Base-by-base conservation (phyloP, 768 basidiomycete species). In the Russula emetica region DNA sequence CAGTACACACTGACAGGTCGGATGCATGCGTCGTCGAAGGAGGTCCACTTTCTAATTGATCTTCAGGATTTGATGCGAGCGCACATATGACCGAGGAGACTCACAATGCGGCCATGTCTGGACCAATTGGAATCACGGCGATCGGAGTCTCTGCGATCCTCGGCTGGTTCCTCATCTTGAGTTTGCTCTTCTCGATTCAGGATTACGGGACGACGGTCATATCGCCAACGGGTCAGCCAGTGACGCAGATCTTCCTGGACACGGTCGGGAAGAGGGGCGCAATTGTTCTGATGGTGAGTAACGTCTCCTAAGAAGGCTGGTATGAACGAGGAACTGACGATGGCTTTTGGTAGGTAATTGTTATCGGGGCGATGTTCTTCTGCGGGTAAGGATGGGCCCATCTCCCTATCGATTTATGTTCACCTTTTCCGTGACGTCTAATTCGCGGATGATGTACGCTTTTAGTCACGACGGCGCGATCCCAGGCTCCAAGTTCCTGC, bases 361-460 rank as follows among this genome's bases (percentile, higher is more conserved):
- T 86, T 28, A 84, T 87, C 45, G n/a, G n/a, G n/a, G n/a, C n/a
- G n/a, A n/a, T n/a, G 86, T 88, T 83, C 72, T 86, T 86, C 71
- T 89, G 87, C 72, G 85, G 85, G 83, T 83, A 64, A 47, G 80
- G 56, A 44, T n/a, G 18, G 22, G 6, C 32, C 44, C 13, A 10
- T 45, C 54, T 20, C 26, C 2, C 11, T 10, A 42, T n/a, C 7
- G 6, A 8, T 44, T 4, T 30, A 7, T 56, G 26, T 28, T 52
- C 13, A 20, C 85, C 0, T 92, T 92, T 75, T 89, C 87, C 0
- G 75, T 92, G 56, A 90, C 89, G 0, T 85, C 85, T 0, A 92
- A 91, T 71, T 87, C 85, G 3, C 80, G 89, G 0, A 91, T 91
- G 88, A n/a, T n/a, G n/a, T n/a, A n/a, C n/a, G n/a, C n/a, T n/a